Conservation (phyloP, 2,329 filamentous ascomycete genomes). For the Stenocarpella maydis region DNA sequence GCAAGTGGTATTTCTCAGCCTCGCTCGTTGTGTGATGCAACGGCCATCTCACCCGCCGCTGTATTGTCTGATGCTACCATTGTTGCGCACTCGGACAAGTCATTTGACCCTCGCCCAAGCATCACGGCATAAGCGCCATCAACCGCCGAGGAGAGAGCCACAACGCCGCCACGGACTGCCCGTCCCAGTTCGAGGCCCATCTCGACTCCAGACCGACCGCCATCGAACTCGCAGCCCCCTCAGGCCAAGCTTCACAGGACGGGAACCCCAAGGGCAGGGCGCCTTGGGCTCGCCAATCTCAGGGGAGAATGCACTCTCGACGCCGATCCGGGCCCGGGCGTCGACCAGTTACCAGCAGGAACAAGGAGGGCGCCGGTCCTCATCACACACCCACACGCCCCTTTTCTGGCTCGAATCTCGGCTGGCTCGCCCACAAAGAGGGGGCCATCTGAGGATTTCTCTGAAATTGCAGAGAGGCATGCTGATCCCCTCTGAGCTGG, state of each 20-base stretch:
- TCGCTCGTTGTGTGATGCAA: too few species aligned
- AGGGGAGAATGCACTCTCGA: neutral
- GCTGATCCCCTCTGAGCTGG: neutral
- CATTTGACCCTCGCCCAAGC: neutral
- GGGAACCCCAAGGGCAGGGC: slow-evolving; percentile 17
- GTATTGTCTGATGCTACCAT: too few species aligned
- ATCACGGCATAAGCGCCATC: neutral
- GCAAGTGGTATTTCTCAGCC: too few species aligned
- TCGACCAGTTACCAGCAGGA: neutral
- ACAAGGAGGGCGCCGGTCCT: slow-evolving; percentile 8
- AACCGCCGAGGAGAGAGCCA: neutral
- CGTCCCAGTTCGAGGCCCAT: neutral
- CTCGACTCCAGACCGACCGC: slow-evolving; percentile 8
- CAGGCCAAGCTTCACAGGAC: slow-evolving; percentile 12
- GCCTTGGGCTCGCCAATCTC: slow-evolving; percentile 18
- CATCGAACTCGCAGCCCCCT: neutral
- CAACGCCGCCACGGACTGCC: neutral
- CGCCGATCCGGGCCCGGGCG: slow-evolving; percentile 9
- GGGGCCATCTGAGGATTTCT: slow-evolving; percentile 1
- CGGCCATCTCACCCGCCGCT: too few species aligned
- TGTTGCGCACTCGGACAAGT: too few species aligned
- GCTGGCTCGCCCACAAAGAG: slow-evolving; percentile 24
- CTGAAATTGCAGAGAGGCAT: slow-evolving; percentile 16
- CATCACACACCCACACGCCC: slow-evolving; percentile 15
- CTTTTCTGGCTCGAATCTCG: slow-evolving; percentile 9